phyloP scores from a whole-genome alignment of 768 basidiomycete genomes.

The Boletus sp. region DNA sequence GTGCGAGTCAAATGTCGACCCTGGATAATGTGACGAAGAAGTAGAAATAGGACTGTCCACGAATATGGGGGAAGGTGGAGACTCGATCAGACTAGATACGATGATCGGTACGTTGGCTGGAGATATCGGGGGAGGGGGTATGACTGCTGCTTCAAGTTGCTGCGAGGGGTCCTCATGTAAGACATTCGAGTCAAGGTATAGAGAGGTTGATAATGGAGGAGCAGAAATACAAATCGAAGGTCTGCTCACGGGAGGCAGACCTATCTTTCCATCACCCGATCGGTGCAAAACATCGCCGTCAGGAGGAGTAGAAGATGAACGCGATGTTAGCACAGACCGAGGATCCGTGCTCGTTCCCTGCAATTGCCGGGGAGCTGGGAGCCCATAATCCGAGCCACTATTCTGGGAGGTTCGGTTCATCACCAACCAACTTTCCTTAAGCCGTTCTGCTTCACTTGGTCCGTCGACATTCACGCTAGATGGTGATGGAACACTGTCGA shows the following conservation, averaged over 20 bases:
- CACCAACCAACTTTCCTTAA: slow-evolving; percentile 56
- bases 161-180: slow-evolving; percentile 30
- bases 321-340: not conserved
- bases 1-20: slow-evolving; percentile 13
- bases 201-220: slow-evolving; percentile 23
- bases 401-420: slow-evolving; percentile 32
- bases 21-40: slow-evolving; percentile 22
- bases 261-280: slow-evolving; percentile 16
- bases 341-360: not conserved
- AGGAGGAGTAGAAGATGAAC: slow-evolving; percentile 3
- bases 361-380: not conserved
- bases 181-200: slow-evolving; percentile 29
- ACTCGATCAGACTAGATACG: slow-evolving; percentile 14
- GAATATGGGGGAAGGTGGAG: slow-evolving; percentile 1
- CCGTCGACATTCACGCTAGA: slow-evolving; percentile 11
- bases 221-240: slow-evolving; percentile 24
- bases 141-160: slow-evolving; percentile 15
- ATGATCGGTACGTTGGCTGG: slow-evolving; percentile 12
- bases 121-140: slow-evolving; percentile 5
- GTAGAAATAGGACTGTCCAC: slow-evolving; percentile 27
- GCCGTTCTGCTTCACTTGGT: slow-evolving; percentile 46
- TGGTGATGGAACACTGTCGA: slow-evolving; percentile 37
- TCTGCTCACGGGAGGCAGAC: slow-evolving; percentile 12
- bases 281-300: slow-evolving; percentile 1
- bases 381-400: slow-evolving; percentile 23